Conservation (phyloP, 176 grass and related monocot genomes). For the Olyra latifolia region DNA sequence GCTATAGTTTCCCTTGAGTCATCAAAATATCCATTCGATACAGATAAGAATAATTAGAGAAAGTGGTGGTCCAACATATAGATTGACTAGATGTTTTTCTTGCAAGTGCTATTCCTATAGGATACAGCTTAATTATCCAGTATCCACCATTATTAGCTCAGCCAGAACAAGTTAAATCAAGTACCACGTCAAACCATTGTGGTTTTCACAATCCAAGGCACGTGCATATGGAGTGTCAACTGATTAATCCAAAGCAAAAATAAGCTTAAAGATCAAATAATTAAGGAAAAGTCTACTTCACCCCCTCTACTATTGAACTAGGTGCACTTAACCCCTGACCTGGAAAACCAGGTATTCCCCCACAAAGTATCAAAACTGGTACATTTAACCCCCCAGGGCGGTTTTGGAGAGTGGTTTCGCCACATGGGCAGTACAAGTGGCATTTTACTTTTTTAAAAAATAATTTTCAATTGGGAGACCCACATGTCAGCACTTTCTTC, state of each 20-base stretch:
- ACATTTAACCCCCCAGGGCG: no score
- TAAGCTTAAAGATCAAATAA: neutral
- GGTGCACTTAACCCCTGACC: no score
- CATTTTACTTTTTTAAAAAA: no score
- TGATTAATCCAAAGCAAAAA: neutral
- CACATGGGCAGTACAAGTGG: no score
- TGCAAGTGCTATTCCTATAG: neutral
- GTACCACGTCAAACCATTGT: neutral
- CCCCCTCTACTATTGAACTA: no score
- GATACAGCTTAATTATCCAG: neutral
- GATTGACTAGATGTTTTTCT: neutral
- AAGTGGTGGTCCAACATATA: neutral
- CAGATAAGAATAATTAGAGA: neutral
- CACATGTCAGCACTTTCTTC: no score
- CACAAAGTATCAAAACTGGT: no score
- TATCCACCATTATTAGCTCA: neutral
- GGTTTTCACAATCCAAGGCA: neutral
- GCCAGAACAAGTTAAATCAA: neutral
- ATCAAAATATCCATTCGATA: neutral
- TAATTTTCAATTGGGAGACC: no score
- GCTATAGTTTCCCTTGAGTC: neutral
- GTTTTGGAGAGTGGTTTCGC: no score
- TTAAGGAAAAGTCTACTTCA: no score
- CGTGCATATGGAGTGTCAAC: neutral
- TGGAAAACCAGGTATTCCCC: no score